Conservation (phyloP, 2,329 filamentous ascomycete species). For the Colletotrichum sublineola region DNA sequence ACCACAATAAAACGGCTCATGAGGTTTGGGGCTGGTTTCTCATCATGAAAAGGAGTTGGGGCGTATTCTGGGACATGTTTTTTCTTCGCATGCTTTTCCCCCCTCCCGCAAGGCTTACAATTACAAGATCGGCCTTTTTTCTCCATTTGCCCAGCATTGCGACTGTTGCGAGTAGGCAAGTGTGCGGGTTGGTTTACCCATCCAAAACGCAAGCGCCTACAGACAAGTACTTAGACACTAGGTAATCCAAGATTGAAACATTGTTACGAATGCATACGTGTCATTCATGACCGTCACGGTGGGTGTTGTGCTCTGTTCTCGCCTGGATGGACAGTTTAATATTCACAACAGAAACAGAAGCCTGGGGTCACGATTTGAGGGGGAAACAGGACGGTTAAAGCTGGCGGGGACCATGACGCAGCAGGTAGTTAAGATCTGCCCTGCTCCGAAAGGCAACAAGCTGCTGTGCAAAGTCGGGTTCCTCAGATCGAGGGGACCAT, state of each 20-base stretch:
- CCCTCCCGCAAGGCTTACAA: neutral
- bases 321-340: neutral
- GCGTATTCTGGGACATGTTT: neutral
- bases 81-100: neutral
- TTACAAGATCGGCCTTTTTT: slow-evolving; percentile 13
- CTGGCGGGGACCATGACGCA: neutral
- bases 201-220: slow-evolving; percentile 13
- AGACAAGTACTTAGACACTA: slow-evolving; percentile 27
- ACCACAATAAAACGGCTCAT: slow-evolving; percentile 8
- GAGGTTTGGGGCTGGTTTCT: slow-evolving; percentile 12
- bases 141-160: slow-evolving; percentile 12
- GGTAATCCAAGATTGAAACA: slow-evolving; percentile 21
- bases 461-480: too few relatives aligned
- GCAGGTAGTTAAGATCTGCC: too few relatives aligned
- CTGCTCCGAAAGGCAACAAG: neutral
- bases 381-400: neutral
- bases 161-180: slow-evolving; percentile 2
- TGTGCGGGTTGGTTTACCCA: slow-evolving; percentile 5
- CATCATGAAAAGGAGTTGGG: slow-evolving; percentile 36
- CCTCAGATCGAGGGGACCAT: neutral
- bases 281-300: too few relatives aligned
- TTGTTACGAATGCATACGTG: neutral
- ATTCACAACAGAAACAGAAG: neutral
- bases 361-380: neutral
- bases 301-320: neutral